These are phyloP conservation scores for Annulohypoxylon nitens DNA, from an alignment of 495 filamentous ascomycete species.

Conservation along the genomic window DNA sequence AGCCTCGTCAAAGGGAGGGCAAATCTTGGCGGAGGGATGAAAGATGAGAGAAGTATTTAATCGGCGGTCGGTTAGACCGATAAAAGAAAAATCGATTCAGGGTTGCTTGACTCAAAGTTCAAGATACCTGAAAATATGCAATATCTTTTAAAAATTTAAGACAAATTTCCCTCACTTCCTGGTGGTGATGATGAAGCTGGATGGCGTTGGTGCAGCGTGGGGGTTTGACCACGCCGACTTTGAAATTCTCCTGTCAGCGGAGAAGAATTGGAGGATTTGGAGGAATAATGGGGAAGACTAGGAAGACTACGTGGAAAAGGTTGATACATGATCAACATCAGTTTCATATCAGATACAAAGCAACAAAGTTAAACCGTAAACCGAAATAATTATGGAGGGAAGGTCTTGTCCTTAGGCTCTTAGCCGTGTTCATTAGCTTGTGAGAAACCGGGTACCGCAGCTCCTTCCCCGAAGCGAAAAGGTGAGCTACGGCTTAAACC, in stretches of 20 bases:
- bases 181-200: conserved; percentile 28
- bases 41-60: conserved; percentile 16
- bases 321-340: conserved; percentile 39
- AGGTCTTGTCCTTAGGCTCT: conserved; percentile 28
- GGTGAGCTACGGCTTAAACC: conserved; percentile 29
- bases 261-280: conserved; percentile 19
- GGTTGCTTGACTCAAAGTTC: conserved; percentile 16
- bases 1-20: conserved; percentile 8
- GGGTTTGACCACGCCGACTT: conserved; percentile 31
- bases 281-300: conserved; percentile 39
- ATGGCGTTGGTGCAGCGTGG: conserved; percentile 31
- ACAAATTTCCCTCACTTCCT: conserved; percentile 35
- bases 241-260: conserved; percentile 32
- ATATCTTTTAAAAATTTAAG: conserved; percentile 13
- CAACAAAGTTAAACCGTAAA: conserved; percentile 40
- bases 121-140: conserved; percentile 9
- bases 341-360: conserved; percentile 24
- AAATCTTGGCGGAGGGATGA: conserved; percentile 7
- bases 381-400: conserved; percentile 38
- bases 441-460: conserved; percentile 30
- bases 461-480: conserved; percentile 36
- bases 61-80: conserved; percentile 18
- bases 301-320: conserved; percentile 36
- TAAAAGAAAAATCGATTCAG: conserved; percentile 26
- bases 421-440: conserved; percentile 34